Evolutionary conservation across 495 filamentous ascomycete species (phyloP), one percentile per base, ranked within the genome.

Genomic region (Lasiosphaeris hirsuta): DNA sequence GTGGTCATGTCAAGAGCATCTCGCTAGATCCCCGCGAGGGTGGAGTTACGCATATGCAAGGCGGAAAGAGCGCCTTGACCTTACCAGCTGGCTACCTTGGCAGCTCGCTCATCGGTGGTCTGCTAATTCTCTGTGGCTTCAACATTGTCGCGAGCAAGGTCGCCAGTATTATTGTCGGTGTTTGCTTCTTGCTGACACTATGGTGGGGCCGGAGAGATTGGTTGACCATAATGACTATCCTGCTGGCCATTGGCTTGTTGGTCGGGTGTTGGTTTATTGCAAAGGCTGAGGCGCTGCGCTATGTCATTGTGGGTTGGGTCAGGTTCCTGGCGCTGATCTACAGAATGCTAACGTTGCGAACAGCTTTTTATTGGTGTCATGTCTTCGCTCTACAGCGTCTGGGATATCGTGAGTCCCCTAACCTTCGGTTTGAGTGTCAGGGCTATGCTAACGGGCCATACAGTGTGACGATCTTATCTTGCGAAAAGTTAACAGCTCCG

Each of bases 191-290:
- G 61, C 69, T 92, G 18, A 90, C 86, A 7, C 67, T 92, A 4
- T 92, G 88, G 88, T 92, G 88, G 88, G 88, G 85, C 4, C 76
- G 87, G 11, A 83, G 73, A 65, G 88, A 92, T 64, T 90, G 86
- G 88, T 68, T 90, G 59, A 92, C 88, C 0, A 83, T 90, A 56
- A 57, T 78, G 33, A 92, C 88, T 1, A 69, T 92, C 11, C 62
- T 89, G 34, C 71, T 84, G 10, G 86, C 87, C 2, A 82, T 92
- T 2, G 88, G 85, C 2, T 65, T 90, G 69, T 62, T 92, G 41
- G 81, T 92, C 3, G 88, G 76, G 0, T 89, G 84, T 67, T 92
- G 88, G 88, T 90, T 92, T 66, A 90, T 92, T 66, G 79, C 78
- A 4, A 85, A 90, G 66, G 88, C 83, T 0, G 85, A 89, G 72